Base-by-base conservation (phyloP, 2,329 filamentous ascomycete genomes). In the Exophiala sp. region DNA sequence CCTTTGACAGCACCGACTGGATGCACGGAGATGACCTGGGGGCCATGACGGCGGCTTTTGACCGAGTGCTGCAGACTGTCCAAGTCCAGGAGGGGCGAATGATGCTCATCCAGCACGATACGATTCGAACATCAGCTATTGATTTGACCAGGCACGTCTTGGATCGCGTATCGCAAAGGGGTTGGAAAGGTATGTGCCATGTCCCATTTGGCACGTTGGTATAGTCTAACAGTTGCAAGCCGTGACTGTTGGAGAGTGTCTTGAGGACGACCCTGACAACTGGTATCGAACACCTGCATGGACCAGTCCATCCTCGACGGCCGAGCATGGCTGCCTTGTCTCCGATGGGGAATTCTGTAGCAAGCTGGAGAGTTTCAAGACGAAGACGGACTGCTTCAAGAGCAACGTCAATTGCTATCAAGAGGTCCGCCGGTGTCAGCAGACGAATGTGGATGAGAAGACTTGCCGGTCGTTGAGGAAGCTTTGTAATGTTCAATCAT, bases 1-100 rank as follows among this genome's bases (percentile, higher is more conserved):
- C 74, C 47, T 64, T 74, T 18, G 73, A 76, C 58, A 75, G 72
- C 3, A 63, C 67, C 18, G 73, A 76, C 57, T 75, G 68, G 56
- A 65, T 65, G 42, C 19, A 51, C 18, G 29, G 42, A 10, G 23
- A 48, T 18, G 43, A 58, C 24, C 48, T 58, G 21, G 21, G 32
- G 16, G 43, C 53, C 38, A 57, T 58, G 53, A 53, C 40, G 2
- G 22, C 45, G 14, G 46, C 47, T 18, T 40, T 56, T 19, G 50
- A 58, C 27, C 18, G 18, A 10, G 49, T 30, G 2, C 32, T 58
- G 14, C 23, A 51, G 16, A 40, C 18, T 2, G 19, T 27, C 5
- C 21, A 37, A 13, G 30, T 8, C 9, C 19, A 44, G 21, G 27
- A 48, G 9, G 50, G 50, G 18, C 51, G 39, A 24, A 46, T 52